phyloP scores from a whole-genome alignment of 371 early-diverging fungal species.

The Umbelopsis sp. region DNA sequence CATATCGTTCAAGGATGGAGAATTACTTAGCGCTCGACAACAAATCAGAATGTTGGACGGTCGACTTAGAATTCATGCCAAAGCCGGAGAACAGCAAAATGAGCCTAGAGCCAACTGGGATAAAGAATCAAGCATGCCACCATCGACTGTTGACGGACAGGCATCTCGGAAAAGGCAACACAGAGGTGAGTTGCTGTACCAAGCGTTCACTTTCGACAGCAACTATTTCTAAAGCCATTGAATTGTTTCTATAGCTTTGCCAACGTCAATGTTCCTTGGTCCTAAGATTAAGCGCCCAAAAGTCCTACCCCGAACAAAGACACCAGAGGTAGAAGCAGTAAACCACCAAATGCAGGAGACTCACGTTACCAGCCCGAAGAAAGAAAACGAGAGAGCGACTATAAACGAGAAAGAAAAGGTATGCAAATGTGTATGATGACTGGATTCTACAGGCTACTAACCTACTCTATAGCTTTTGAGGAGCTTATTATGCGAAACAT shows the following conservation, averaged over 20 bases:
- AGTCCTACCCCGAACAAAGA: background rate
- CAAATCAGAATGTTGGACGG: constrained; percentile 6
- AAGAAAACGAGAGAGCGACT: background rate
- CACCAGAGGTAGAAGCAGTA: background rate
- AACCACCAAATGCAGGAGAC: constrained; percentile 11
- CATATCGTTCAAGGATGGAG: background rate
- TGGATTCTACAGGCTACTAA: background rate
- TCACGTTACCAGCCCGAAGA: constrained; percentile 1
- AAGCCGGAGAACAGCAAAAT: background rate
- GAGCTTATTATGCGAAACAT: background rate
- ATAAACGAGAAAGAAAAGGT: constrained; percentile 2
- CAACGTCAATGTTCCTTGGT: background rate
- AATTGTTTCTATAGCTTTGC: background rate
- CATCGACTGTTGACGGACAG: background rate
- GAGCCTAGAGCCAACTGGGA: too few relatives aligned
- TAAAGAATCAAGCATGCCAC: background rate
- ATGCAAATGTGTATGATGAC: background rate
- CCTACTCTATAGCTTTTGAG: background rate
- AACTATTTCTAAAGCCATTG: background rate
- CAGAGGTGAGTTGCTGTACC: background rate
- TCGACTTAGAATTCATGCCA: background rate
- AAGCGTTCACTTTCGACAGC: background rate
- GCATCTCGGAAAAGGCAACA: background rate
- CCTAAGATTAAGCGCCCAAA: background rate
- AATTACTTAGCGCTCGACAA: constrained; percentile 11